Base-by-base conservation (phyloP, 306 rosid species). In the Lathyrus oleraceus region DNA sequence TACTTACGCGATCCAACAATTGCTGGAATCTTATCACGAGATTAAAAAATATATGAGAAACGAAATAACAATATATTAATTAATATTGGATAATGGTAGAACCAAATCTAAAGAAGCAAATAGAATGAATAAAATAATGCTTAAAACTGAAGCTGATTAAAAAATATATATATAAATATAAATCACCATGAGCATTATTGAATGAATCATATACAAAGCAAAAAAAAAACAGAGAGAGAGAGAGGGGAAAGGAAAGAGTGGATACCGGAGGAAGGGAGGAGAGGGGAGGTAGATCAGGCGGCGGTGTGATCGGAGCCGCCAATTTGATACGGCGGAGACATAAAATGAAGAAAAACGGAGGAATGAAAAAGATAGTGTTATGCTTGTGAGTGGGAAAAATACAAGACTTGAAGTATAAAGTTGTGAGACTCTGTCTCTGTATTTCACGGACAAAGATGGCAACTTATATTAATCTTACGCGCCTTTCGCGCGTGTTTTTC, bases 401-500 rank as follows among this genome's bases (percentile, higher is more conserved):
- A 16, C 7, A 32, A 10, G 52, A 14, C 21, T 59, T 75, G 15
- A 44, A 44, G 25, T 44, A 44, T 36, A 49, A 62, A 65, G 48
- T 28, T 12, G 2, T 4, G 28, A 10, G n/a, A 30, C 45, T 27
- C 2, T 10, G 30, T 32, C 16, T n/a, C 19, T 21, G 4, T 38
- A 12, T 62, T 20, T 84, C 89, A 82, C 87, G 91, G 85, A 81
- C 83, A 63, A 73, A 43, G 68, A 59, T 40, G 71, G 74, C 65
- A 67, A 63, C 76, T 40, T 80, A 0, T 10, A 53, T 57, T 67
- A 67, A 63, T 39, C 80, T 54, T 67, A 51, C 76, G 32, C 73
- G 42, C 71, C 40, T 23, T 20, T 64, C 54, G 79, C 84, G 78
- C 79, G 77, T 76, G 69, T 59, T 51, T 3, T 2, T 0, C 36